These are phyloP conservation scores for Escallonia herrerae DNA, from an alignment of 129 eudicot genomes.

Conservation along the genomic window DNA sequence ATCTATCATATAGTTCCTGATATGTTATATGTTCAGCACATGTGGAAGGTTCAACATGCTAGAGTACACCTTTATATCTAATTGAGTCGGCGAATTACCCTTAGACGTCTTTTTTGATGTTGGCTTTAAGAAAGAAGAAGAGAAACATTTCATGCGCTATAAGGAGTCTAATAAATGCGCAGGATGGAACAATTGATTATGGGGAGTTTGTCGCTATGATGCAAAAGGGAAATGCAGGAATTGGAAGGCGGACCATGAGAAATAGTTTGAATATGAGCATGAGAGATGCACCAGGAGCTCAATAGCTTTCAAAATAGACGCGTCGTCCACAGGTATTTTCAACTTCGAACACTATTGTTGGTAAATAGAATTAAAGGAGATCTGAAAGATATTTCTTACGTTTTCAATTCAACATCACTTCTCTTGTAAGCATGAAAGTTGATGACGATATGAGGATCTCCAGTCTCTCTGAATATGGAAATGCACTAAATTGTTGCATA, in stretches of 20 bases:
- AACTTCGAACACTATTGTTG: neutral
- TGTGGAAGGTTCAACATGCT: neutral
- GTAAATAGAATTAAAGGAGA: neutral
- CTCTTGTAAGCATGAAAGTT: neutral
- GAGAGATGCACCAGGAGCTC: slow-evolving; percentile 60
- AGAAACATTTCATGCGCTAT: neutral
- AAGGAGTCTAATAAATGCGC: slow-evolving; percentile 1
- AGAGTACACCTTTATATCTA: neutral
- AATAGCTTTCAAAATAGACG: slow-evolving; percentile 13
- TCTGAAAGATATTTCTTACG: too few relatives aligned
- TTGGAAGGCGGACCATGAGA: slow-evolving; percentile 92
- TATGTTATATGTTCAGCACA: neutral
- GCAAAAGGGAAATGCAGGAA: slow-evolving; percentile 57
- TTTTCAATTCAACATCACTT: neutral
- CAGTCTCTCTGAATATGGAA: neutral
- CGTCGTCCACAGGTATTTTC: slow-evolving; percentile 7
- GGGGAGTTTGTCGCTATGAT: slow-evolving; percentile 3
- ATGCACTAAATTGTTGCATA: too few relatives aligned
- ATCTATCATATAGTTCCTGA: too few relatives aligned
- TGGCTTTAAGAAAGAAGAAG: neutral
- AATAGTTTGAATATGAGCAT: slow-evolving; percentile 79
- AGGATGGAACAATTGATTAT: slow-evolving; percentile 20
- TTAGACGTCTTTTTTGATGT: neutral
- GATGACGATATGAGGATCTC: neutral
- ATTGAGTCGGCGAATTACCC: neutral